These are phyloP conservation scores for Blastomyces silverae DNA, from an alignment of 2,329 filamentous ascomycete species.

Conservation along the genomic window DNA sequence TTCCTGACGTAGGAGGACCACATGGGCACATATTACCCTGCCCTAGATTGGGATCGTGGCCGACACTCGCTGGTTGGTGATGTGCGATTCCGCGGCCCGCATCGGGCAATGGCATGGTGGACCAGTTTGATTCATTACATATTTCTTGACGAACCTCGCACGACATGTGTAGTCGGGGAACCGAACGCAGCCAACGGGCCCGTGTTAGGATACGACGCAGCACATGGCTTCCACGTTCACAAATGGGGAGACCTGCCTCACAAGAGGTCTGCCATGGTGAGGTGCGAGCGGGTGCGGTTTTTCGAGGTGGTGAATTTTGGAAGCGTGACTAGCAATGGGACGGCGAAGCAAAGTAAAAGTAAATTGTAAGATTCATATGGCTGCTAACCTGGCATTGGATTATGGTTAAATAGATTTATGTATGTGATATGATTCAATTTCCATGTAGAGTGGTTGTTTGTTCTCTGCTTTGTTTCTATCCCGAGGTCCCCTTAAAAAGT, in stretches of 20 bases:
- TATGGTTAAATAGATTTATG: background rate
- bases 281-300: conserved; percentile 60
- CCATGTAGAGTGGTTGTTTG: too few species aligned
- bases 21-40: conserved; percentile 53
- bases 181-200: conserved; percentile 64
- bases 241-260: conserved; percentile 67
- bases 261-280: conserved; percentile 62
- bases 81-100: conserved; percentile 48
- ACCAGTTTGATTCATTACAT: conserved; percentile 53
- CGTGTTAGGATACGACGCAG: conserved; percentile 66
- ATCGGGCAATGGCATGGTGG: conserved; percentile 54
- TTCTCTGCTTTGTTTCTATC: too few species aligned
- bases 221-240: conserved; percentile 64
- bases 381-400: background rate
- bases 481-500: too few species aligned
- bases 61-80: conserved; percentile 56
- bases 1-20: conserved; percentile 47
- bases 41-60: conserved; percentile 53
- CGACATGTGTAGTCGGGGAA: conserved; percentile 53
- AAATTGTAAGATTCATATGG: conserved; percentile 21
- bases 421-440: too few species aligned
- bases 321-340: conserved; percentile 24
- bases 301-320: conserved; percentile 54
- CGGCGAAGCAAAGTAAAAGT: conserved; percentile 23
- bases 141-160: conserved; percentile 54